phyloP scores from a whole-genome alignment of 2,329 filamentous ascomycete genomes.

The Erysiphe neolycopersici region DNA sequence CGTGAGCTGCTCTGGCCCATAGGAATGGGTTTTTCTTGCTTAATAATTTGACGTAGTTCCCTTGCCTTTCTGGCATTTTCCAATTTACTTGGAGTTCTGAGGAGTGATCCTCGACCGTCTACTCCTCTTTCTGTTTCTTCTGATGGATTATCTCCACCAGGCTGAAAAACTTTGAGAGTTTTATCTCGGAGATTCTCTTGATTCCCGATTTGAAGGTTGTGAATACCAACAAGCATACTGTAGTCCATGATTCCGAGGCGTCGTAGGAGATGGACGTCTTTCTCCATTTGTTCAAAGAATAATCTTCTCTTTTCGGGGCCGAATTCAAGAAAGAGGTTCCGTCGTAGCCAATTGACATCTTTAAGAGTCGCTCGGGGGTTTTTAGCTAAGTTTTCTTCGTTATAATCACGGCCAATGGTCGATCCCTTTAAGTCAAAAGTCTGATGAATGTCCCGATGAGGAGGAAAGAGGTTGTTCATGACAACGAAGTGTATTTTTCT shows the following conservation, averaged over 20 bases:
- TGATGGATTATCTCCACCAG: constrained; percentile 38
- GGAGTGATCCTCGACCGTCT: constrained; percentile 28
- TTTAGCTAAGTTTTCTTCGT: constrained; percentile 59
- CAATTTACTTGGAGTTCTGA: constrained; percentile 76
- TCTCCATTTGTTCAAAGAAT: constrained; percentile 71
- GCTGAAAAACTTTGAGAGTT: constrained; percentile 82
- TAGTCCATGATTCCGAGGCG: constrained; percentile 96
- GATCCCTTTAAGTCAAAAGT: constrained; percentile 96
- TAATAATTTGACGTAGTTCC: constrained; percentile 76
- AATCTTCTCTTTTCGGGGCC: constrained; percentile 67
- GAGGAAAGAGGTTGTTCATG: constrained; percentile 98
- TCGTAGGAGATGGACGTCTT: constrained; percentile 68
- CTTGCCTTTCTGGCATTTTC: constrained; percentile 78
- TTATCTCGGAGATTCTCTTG: constrained; percentile 79
- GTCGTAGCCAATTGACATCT: constrained; percentile 83
- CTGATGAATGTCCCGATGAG: constrained; percentile 87
- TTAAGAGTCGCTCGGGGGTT: constrained; percentile 88
- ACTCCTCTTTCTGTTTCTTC: constrained; percentile 20
- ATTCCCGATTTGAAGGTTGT: constrained; percentile 73
- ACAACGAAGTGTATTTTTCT: constrained; percentile 98
- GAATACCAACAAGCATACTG: constrained; percentile 79
- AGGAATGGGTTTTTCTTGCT: constrained; percentile 76
- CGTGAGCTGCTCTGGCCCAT: constrained; percentile 58
- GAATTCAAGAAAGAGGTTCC: constrained; percentile 64
- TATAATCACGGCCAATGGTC: constrained; percentile 76